Evolutionary conservation across 352 stramenopile species (phyloP), one percentile per base, ranked within the genome.

Genomic region (Elongisporangium prolatum): DNA sequence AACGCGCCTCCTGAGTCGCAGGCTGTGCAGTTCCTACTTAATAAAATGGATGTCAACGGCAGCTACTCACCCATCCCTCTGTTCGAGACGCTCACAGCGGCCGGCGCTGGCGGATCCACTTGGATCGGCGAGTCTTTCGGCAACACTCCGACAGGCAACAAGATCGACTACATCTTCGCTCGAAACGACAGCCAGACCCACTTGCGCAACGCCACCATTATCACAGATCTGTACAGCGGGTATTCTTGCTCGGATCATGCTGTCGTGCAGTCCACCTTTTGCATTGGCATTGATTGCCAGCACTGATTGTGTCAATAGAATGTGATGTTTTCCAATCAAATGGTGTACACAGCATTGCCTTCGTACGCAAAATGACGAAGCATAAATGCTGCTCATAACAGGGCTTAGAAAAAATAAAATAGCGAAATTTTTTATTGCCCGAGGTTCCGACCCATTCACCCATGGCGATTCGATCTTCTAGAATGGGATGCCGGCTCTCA

Each of bases 91-190:
- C 56, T 92, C 22, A 76, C 65, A 20, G 72, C 67, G 16, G 65
- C 67, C 7, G 72, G 67, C 10, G 68, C 62, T 1, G 72, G 69
- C 2, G 77, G 78, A 0, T 48, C 64, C 3, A 91, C 83, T 25
- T 91, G 75, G 77, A 89, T 92, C 48, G 83, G 75, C 10, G 59
- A 61, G 13, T 85, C 76, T 0, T 90, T 89, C 18, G 63, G 66
- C 18, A 63, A 60, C 56, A 59, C 63, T 16, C 53, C 66, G 8
- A 50, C 22, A 17, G 69, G 58, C 22, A 40, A 53, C 50, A 91
- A 91, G 55, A 66, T 79, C 54, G 83, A 91, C 69, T 93, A 89
- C 66, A 84, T 91, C 56, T 84, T 88, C 56, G 52, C 71, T 3
- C 78, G 80, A 14, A 67, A 57, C 8, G 75, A 89, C 60, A 24